Base-by-base conservation (phyloP, 169 alveolate genomes). In the Plasmodium inui region DNA sequence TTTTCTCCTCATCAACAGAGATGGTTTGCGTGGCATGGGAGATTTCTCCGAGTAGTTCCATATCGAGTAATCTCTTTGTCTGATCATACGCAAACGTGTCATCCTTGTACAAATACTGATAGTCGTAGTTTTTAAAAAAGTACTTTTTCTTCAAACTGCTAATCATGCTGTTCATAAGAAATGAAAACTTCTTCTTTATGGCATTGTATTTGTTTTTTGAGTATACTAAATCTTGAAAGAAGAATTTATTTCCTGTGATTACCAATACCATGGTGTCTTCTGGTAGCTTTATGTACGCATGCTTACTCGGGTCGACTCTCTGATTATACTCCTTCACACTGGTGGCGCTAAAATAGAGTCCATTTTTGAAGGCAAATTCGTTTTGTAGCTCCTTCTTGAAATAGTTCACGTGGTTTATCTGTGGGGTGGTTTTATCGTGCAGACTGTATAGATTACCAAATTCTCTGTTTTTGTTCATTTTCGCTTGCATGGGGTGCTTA, bases 151-250 rank as follows among this genome's bases (percentile, higher is more conserved):
- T 89, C 17, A 89, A 89, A 41, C 50, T 89, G 5, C 50, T 30
- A 22, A 89, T 89, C 2, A 89, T 80, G 4, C 17, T 22, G 39
- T 89, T 89, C 83, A 89, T 89, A 1, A 26, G n/a, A 72, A 39
- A 80, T 0, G 91, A 67, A 70, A 89, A 89, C 19, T 89, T 89
- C 32, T 44, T 79, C 71, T 89, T 89, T 4, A 89, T 70, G 7
- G 94, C 70, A 5, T 22, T 17, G 46, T 89, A 79, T 19, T 89
- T 89, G 79, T 89, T 89, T 32, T 26, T 41, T 22, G 94, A 89
- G 32, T 89, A 89, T 14, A 89, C 73, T 8, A 89, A 34, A 39
- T 89, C 90, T 81, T 89, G 94, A 28, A 89, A 89, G 83, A 89
- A 89, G 2, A 89, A 80, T 44, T 89, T 89, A 80, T 89, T 89